Base-by-base conservation (phyloP, 2,329 filamentous ascomycete genomes). In the Talaromyces sp. region DNA sequence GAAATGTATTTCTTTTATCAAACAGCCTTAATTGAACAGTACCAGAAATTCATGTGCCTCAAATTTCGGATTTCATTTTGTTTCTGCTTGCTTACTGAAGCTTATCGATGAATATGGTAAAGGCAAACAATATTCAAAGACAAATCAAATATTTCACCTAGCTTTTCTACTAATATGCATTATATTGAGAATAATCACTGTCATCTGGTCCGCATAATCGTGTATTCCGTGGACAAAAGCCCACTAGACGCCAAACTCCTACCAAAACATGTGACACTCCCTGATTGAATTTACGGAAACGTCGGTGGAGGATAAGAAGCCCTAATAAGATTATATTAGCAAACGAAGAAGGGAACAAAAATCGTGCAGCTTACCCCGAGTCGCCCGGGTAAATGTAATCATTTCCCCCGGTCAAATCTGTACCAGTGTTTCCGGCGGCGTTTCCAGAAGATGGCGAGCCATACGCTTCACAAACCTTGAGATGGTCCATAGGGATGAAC, bases 391-490 rank as follows among this genome's bases (percentile, higher is more conserved):
- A 57, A n/a, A 62, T 58, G 35, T 57, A 58, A 48, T 59, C 31
- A 32, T 62, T 62, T 26, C 38, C 57, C 41, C 57, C 61, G 5
- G 19, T 12, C 21, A 62, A 38, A 43, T 62, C 41, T 32, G 31
- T 12, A 2, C 61, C 61, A 3, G 38, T 2, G 19, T 63, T 63
- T 54, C 59, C 59, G 32, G 67, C 67, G 0, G 68, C 68, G 21
- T 70, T 70, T 2, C 68, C 68, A 9, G 58, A 62, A 6, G 29
- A 55, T 4, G 60, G 65, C 17, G 61, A 53, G 3, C 65, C 66
- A 41, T 70, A 71, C 14, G 65, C 62, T 12, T 63, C 62, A 38
- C 69, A 71, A 14, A 62, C 59, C 6, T 65, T 24, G 7, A 68
- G 65, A 41, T 70, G 67, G 43, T 66, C 65, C 52, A 63, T 19